Percentiles rank a stretch among this genome's conserved stretches.
Evolutionary conservation across 2,329 filamentous ascomycete genomes (phyloP).

Genomic region (Penicillium sclerotigenum): DNA sequence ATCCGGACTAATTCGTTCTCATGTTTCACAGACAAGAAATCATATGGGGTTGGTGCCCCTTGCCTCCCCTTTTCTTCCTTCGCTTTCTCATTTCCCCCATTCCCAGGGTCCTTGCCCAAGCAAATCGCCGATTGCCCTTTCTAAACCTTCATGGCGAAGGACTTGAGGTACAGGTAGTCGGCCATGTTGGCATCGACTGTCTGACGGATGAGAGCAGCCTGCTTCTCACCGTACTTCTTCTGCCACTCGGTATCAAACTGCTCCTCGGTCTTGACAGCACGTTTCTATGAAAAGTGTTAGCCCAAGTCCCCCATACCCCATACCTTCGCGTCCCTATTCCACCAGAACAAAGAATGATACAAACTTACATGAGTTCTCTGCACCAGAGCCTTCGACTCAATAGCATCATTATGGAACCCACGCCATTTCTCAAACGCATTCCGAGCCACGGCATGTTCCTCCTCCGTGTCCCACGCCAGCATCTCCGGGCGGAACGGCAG

Average conservation of each 20-base stretch:
- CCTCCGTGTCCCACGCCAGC: constrained; percentile 78
- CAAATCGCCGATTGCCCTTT: background rate
- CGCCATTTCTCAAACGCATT: constrained; percentile 92
- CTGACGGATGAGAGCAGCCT: constrained; percentile 56
- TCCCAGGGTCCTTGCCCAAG: background rate
- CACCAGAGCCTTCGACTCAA: constrained; percentile 73
- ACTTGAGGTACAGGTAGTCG: constrained; percentile 64
- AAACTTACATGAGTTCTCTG: constrained; percentile 50
- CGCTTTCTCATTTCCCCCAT: background rate
- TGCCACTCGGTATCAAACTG: constrained; percentile 59
- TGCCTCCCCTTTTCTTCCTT: background rate
- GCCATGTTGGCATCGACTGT: constrained; percentile 58
- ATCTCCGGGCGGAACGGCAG: constrained; percentile 73
- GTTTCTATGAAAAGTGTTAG: constrained; percentile 15
- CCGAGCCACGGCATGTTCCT: constrained; percentile 65
- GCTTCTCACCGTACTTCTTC: constrained; percentile 59
- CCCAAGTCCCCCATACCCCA: background rate
- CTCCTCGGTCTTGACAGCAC: constrained; percentile 47
- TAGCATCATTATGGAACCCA: constrained; percentile 93
- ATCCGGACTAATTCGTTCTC: constrained; percentile 29
- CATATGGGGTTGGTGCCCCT: background rate
- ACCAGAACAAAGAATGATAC: background rate
- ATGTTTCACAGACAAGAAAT: constrained; percentile 8
- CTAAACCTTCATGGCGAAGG: constrained; percentile 58
- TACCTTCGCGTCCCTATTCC: background rate